A percentile compares a stretch with the other conserved stretches of the same genome.
phyloP scores from a whole-genome alignment of 192 early-diverging fungal species.

The Diversispora eburnea region DNA sequence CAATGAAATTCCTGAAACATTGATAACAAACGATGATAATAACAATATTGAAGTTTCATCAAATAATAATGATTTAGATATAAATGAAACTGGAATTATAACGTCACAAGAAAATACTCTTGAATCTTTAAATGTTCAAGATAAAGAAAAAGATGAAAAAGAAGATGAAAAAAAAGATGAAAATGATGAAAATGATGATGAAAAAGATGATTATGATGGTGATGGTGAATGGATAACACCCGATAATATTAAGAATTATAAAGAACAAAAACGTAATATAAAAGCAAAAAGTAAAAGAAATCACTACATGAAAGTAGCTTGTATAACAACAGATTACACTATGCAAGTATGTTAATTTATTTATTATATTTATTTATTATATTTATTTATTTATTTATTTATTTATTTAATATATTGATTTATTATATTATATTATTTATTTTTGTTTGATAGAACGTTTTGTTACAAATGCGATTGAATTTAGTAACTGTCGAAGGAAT shows the following conservation, averaged over 20 bases:
- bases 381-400: neutral
- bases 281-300: neutral
- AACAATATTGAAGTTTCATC: no score
- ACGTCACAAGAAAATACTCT: no score
- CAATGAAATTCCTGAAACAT: no score
- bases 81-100: no score
- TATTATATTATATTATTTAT: neutral
- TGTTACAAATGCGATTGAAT: conserved; percentile 87
- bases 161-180: conserved; percentile 4
- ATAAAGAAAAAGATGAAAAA: conserved; percentile 12
- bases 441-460: conserved; percentile 67
- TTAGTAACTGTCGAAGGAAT: conserved; percentile 83
- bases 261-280: conserved; percentile 12
- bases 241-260: conserved; percentile 17
- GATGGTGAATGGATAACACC: conserved; percentile 29
- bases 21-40: no score
- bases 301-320: conserved; percentile 21
- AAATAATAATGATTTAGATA: neutral
- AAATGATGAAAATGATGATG: neutral
- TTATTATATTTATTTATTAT: neutral
- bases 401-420: neutral
- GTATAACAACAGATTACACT: conserved; percentile 23
- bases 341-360: conserved; percentile 17
- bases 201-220: conserved; percentile 23
- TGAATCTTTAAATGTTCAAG: neutral